Conservation (phyloP, 805 yeast species). For the Yarrowia deformans region DNA sequence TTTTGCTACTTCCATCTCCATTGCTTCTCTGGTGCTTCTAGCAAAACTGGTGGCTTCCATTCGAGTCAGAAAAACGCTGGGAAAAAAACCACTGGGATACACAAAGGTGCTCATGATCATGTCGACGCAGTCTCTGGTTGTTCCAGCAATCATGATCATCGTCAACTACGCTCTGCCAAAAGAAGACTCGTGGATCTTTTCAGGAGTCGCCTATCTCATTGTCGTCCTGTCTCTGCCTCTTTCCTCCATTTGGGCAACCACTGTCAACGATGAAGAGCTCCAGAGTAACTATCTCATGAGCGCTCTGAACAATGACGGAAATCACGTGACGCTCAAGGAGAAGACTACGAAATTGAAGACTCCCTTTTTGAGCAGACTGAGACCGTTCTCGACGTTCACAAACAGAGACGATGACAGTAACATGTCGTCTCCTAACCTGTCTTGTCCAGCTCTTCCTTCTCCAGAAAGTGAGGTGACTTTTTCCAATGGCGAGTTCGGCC, state of each 20-base stretch:
- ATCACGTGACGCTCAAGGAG: background rate
- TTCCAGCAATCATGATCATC: conserved; percentile 76
- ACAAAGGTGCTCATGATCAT: conserved; percentile 81
- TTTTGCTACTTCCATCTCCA: conserved; percentile 71
- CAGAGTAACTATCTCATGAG: background rate
- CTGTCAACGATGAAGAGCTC: conserved; percentile 12
- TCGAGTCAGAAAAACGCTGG: conserved; percentile 73
- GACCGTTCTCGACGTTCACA: conserved; percentile 18
- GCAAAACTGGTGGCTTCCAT: conserved; percentile 74
- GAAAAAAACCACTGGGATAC: conserved; percentile 81
- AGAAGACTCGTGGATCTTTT: conserved; percentile 52
- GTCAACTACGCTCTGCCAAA: conserved; percentile 56
- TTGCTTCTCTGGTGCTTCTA: conserved; percentile 66
- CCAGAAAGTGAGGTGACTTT: conserved; percentile 25
- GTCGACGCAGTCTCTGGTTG: conserved; percentile 79
- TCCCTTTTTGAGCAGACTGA: conserved; percentile 5
- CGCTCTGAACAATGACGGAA: background rate
- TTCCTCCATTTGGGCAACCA: conserved; percentile 83
- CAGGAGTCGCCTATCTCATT: conserved; percentile 64
- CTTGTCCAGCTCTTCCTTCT: conserved; percentile 8
- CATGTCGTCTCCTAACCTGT: too few species aligned
- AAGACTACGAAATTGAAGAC: background rate
- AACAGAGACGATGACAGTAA: background rate
- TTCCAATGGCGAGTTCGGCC: background rate
- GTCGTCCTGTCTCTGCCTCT: conserved; percentile 79